Conservation (phyloP, 495 filamentous ascomycete species). For the Penicillium parvum region DNA sequence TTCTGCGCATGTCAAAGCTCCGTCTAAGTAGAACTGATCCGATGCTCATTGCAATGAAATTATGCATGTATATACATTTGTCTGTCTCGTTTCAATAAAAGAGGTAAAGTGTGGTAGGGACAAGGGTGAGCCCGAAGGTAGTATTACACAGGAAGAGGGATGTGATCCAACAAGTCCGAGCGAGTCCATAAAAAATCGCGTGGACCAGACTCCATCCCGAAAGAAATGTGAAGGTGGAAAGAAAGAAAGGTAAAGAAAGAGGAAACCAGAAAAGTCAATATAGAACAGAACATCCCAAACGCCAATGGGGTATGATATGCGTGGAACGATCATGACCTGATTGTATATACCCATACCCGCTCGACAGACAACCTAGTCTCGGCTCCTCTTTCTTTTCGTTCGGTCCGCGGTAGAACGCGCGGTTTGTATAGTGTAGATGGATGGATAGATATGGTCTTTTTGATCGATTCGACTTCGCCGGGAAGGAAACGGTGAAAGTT, state of each 20-base stretch:
- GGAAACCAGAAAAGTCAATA: too few species aligned
- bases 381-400: constrained; percentile 8
- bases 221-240: not conserved
- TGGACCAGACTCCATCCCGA: too few species aligned
- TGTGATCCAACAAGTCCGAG: not conserved
- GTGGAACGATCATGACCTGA: constrained; percentile 22
- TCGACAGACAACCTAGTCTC: not conserved
- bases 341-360: constrained; percentile 18
- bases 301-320: constrained; percentile 28
- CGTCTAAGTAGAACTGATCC: too few species aligned
- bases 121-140: not conserved
- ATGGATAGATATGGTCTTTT: not conserved
- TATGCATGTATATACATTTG: not conserved
- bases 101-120: too few species aligned
- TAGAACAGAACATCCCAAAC: constrained; percentile 12
- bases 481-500: too few species aligned
- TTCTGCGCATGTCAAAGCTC: too few species aligned
- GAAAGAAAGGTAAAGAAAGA: too few species aligned
- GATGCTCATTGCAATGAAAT: too few species aligned
- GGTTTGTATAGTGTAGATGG: too few species aligned
- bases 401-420: too few species aligned
- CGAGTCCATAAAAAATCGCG: too few species aligned
- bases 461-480: constrained; percentile 1
- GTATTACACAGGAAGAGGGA: not conserved
- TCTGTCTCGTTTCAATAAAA: not conserved